Conservation (phyloP, 2,329 filamentous ascomycete species). For the Podosphaera xanthii region DNA sequence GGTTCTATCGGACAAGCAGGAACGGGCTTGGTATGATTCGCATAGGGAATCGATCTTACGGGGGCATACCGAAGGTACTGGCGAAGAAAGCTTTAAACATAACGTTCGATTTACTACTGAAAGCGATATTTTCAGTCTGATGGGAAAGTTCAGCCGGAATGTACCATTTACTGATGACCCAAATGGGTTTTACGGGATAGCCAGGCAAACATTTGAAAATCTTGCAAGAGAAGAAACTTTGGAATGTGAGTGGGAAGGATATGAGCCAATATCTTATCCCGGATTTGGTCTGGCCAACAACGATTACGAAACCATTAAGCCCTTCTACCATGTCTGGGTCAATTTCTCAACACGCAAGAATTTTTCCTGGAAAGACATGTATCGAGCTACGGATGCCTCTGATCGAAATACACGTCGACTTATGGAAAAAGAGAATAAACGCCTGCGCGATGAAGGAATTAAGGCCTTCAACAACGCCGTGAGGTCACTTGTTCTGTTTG, state of each 20-base stretch:
- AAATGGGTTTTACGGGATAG: constrained; percentile 63
- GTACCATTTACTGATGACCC: constrained; percentile 63
- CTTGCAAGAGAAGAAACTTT: constrained; percentile 60
- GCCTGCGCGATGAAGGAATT: constrained; percentile 56
- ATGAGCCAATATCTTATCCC: constrained; percentile 45
- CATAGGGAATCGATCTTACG: constrained; percentile 69
- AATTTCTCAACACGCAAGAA: constrained; percentile 65
- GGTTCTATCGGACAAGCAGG: constrained; percentile 85
- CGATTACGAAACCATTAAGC: constrained; percentile 47
- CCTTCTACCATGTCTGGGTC: constrained; percentile 64
- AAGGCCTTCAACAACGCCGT: constrained; percentile 88
- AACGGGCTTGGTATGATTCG: constrained; percentile 93
- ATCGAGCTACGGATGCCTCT: constrained; percentile 63
- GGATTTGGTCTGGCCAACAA: constrained; percentile 62
- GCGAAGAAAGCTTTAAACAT: constrained; percentile 32
- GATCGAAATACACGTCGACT: constrained; percentile 60
- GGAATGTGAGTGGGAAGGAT: constrained; percentile 45
- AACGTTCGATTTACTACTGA: constrained; percentile 58
- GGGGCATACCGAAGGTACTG: constrained; percentile 19
- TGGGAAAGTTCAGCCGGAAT: constrained; percentile 56
- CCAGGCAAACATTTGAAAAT: constrained; percentile 55
- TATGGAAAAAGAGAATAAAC: constrained; percentile 92
- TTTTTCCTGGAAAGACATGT: constrained; percentile 77
- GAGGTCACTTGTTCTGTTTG: constrained; percentile 63
- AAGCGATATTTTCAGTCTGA: constrained; percentile 54